Conservation (phyloP, 805 yeast genomes). For the Candida glaebosa region DNA sequence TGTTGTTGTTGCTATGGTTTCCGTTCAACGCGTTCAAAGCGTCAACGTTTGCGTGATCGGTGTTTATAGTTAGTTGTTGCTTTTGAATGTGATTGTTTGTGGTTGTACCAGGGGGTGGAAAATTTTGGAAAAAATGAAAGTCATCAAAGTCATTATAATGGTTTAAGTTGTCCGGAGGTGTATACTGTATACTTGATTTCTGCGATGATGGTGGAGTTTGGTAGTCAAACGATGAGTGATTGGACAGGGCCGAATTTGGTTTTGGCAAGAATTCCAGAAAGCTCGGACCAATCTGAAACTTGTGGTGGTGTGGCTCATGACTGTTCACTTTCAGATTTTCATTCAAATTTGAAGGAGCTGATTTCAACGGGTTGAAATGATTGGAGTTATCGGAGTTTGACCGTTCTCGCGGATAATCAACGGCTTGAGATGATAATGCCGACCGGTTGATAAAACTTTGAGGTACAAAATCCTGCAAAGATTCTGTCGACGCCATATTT, state of each 20-base stretch:
- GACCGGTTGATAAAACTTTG: constrained; percentile 34
- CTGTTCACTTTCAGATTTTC: too few relatives aligned
- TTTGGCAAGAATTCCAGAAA: constrained; percentile 4
- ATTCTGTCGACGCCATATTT: constrained; percentile 32
- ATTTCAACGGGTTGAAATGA: constrained; percentile 33
- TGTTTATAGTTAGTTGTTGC: constrained; percentile 36
- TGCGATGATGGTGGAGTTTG: constrained; percentile 5
- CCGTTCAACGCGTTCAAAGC: constrained; percentile 22
- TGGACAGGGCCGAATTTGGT: constrained; percentile 14
- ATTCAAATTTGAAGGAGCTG: constrained; percentile 20
- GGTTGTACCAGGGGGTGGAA: constrained; percentile 7
- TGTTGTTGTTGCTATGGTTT: constrained; percentile 5
- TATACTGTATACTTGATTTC: constrained; percentile 10
- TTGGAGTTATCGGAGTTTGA: constrained; percentile 5
- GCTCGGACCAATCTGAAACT: background rate
- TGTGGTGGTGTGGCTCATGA: background rate
- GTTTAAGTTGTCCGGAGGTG: constrained; percentile 2
- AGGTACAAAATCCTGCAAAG: constrained; percentile 43
- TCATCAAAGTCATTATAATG: constrained; percentile 28
- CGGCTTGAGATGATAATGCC: constrained; percentile 12
- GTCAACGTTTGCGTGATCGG: constrained; percentile 29
- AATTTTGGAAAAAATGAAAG: constrained; percentile 18
- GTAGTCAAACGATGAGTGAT: constrained; percentile 26
- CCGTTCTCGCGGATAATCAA: constrained; percentile 7
- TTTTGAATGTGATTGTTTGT: constrained; percentile 13